Evolutionary conservation across 192 early-diverging fungal species (phyloP).

Genomic region (Coemansia sp.): DNA sequence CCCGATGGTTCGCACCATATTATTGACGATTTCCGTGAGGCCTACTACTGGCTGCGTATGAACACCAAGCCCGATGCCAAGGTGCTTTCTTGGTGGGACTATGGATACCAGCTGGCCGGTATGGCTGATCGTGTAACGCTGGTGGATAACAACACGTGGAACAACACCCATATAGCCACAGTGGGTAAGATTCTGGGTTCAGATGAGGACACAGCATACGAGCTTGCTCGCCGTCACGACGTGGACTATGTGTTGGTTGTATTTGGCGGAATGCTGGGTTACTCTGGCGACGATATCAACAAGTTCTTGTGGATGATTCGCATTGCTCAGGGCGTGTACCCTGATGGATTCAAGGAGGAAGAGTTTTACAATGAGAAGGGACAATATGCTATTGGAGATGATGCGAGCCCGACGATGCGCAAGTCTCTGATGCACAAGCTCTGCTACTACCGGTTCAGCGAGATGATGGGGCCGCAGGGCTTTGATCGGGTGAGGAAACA

Average conservation of each 20-base stretch:
- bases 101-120: conserved; percentile 99
- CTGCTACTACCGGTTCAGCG: conserved; percentile 91
- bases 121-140: conserved; percentile 96
- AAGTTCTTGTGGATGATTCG: conserved; percentile 99
- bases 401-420: conserved; percentile 85
- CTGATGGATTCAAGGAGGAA: conserved; percentile 86
- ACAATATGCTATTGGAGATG: conserved; percentile 90
- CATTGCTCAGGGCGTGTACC: conserved; percentile 97
- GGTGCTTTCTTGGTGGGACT: conserved; percentile 99
- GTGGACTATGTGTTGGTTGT: conserved; percentile 97
- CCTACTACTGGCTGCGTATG: conserved; percentile 99
- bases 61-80: conserved; percentile 92
- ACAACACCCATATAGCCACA: conserved; percentile 99
- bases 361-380: conserved; percentile 85
- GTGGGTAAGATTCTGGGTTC: conserved; percentile 94
- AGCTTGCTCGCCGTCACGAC: conserved; percentile 86
- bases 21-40: conserved; percentile 99
- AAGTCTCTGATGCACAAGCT: conserved; percentile 96
- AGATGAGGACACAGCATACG: conserved; percentile 88
- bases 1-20: conserved; percentile 91
- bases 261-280: conserved; percentile 95
- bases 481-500: conserved; percentile 85
- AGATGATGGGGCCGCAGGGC: conserved; percentile 73
- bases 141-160: conserved; percentile 99
- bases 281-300: conserved; percentile 99